Base-by-base conservation (phyloP, 192 early-diverging fungal species). In the Dissophora ornata region DNA sequence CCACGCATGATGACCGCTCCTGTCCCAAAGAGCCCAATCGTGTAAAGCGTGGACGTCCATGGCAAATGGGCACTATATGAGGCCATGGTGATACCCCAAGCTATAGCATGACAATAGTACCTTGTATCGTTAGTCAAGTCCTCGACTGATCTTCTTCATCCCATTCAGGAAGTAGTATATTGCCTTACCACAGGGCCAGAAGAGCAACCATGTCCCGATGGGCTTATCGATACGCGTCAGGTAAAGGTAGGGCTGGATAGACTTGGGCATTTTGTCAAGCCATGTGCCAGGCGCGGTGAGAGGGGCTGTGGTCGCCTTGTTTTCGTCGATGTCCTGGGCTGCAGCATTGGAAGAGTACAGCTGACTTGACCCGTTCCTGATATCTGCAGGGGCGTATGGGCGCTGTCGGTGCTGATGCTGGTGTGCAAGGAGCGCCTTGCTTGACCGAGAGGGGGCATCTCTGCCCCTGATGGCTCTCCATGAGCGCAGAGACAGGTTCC, bases 1-100 rank as follows among this genome's bases (percentile, higher is more conserved):
- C 97, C 95, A 19, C 97, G 90, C 95, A 98, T 97, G 15, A 96
- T 86, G 4, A 96, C 64, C 2, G 94, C 91, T 24, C 97, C 97
- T 1, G 86, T 80, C 16, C 90, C 92, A 86, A 98, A 98, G 25
- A 97, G 74, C 1, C 84, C 86, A 12, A 96, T 69, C 84, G 90
- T 92, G 29, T 82, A 82, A 0, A 83, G 79, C 55, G 92, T 89
- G 6, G 83, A 73, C 9, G 80, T 30, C 4, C 83, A 8, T 4
- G 89, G 79, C 18, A 89, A 79, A n/a, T 82, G 81, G 0, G 84
- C 79, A 24, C 79, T 55, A 48, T 85, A 90, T 15, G 92, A 80
- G 0, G 90, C 92, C 86, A 89, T 90, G 11, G 83, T 69, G 44
- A 92, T 94, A 32, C 91, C 84, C 91, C 91, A 94, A 1, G 89